phyloP scores from a whole-genome alignment of 352 stramenopile genomes.

The Globisporangium cylindrosporum region DNA sequence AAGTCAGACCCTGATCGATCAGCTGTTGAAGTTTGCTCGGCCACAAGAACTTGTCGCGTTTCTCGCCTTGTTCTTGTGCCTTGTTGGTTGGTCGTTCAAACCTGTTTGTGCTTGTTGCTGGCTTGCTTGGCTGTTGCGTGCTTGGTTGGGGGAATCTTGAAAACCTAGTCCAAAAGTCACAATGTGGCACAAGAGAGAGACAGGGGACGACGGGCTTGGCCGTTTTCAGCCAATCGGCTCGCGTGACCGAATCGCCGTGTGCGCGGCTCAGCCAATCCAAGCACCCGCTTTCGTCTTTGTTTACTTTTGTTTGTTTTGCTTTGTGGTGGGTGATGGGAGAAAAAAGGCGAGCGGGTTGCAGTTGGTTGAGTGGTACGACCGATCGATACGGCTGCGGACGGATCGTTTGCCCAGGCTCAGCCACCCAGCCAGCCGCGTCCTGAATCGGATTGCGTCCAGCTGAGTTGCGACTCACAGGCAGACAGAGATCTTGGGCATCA shows the following conservation, averaged over 20 bases:
- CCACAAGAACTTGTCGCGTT: conserved; percentile 11
- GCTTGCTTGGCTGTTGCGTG: neutral
- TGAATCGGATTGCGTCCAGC: neutral
- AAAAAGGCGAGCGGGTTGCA: conserved; percentile 1
- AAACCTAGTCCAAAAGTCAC: neutral
- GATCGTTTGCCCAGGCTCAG: conserved; percentile 1
- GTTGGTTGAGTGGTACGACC: conserved; percentile 1
- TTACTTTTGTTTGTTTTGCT: neutral
- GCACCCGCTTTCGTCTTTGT: neutral
- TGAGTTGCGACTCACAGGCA: no score
- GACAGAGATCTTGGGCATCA: neutral
- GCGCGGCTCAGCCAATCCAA: conserved; percentile 7
- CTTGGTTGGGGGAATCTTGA: neutral
- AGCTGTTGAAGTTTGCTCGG: neutral
- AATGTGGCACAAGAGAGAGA: neutral
- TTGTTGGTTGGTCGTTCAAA: neutral
- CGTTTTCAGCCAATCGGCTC: neutral
- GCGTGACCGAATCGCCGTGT: neutral
- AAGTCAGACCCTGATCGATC: neutral
- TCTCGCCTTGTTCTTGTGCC: neutral
- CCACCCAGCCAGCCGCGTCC: neutral
- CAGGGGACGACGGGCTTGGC: neutral
- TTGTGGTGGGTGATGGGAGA: neutral
- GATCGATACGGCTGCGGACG: neutral
- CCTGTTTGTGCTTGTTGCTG: neutral